Evolutionary conservation across 2,329 filamentous ascomycete genomes (phyloP).

Genomic region (Ascochyta pisi): DNA sequence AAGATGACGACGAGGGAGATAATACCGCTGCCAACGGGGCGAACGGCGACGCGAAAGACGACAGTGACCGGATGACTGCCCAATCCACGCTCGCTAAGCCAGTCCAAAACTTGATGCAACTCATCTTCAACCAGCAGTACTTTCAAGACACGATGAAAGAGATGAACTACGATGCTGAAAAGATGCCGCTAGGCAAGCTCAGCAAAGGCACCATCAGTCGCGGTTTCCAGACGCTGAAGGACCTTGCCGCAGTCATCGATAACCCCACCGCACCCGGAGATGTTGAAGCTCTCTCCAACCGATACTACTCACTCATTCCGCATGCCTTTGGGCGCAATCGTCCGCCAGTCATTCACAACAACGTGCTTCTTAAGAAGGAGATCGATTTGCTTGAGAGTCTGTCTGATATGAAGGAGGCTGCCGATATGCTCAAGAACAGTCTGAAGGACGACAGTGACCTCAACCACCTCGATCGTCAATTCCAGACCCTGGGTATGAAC

Average conservation of each 20-base stretch:
- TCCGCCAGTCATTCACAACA: slow-evolving; percentile 70
- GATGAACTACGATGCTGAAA: slow-evolving; percentile 75
- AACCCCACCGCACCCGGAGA: slow-evolving; percentile 59
- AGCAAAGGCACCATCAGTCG: slow-evolving; percentile 77
- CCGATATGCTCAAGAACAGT: slow-evolving; percentile 75
- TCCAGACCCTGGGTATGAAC: slow-evolving; percentile 71
- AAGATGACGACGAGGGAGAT: slow-evolving; percentile 48
- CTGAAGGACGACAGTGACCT: slow-evolving; percentile 58
- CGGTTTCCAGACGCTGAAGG: slow-evolving; percentile 79
- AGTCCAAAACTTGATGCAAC: slow-evolving; percentile 73
- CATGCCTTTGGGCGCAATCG: slow-evolving; percentile 78
- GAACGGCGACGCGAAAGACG: slow-evolving; percentile 32
- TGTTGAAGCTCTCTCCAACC: slow-evolving; percentile 72
- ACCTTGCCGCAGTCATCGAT: slow-evolving; percentile 72
- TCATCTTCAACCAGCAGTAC: slow-evolving; percentile 82
- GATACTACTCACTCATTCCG: slow-evolving; percentile 82
- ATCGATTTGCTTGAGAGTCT: slow-evolving; percentile 81
- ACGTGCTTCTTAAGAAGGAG: slow-evolving; percentile 71
- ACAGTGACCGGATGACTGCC: slow-evolving; percentile 33
- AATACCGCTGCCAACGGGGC: slow-evolving; percentile 47
- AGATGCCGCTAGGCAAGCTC: slow-evolving; percentile 83
- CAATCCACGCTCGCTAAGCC: slow-evolving; percentile 64
- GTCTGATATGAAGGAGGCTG: slow-evolving; percentile 84
- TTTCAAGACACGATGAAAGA: slow-evolving; percentile 71
- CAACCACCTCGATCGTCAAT: slow-evolving; percentile 75